Evolutionary conservation across 306 rosid genomes (phyloP), one percentile per base, ranked within the genome.

Genomic region (Ormosia semicastrata): DNA sequence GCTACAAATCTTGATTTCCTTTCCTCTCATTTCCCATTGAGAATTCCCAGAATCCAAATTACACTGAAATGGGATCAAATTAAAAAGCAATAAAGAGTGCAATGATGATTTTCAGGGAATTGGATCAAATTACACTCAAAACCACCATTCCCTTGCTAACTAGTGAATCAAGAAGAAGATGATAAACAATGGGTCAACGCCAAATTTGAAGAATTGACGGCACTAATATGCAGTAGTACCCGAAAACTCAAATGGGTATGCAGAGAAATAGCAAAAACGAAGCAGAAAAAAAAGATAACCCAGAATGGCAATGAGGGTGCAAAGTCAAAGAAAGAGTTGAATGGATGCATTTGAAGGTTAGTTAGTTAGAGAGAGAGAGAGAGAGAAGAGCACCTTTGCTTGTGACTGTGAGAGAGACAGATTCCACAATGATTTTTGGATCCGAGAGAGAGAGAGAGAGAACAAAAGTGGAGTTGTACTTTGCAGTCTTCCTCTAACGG

Each of bases 341-440:
- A 43, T 43, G 50, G 12, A 47, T 47, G 53, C 53, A 10, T 12
- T 10, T 11, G 4, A 10, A 47, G 14, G 53, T 8, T 8, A n/a
- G n/a, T n/a, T n/a, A n/a, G n/a, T n/a, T 24, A 24, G 24, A 24
- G 67, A 39, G n/a, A 33, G 64, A 75, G 49, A 77, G 76, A 85
- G 76, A 81, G 58, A 62, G 71, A 75, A 82, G 58, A 37, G 68
- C 1, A 79, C 87, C 87, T 71, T 75, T 76, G 71, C 33, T 54
- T 33, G 80, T 15, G 24, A 24, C 24, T 24, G 24, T 24, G 37
- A 2, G 44, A 72, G 79, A 13, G 56, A 63, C 14, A 40, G 72
- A 81, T 30, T 84, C n/a, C 0, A 29, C n/a, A 54, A 24, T 7
- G 82, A 15, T 39, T 70, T 59, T 14, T 47, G 54, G 89, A 87